phyloP scores from a whole-genome alignment of 371 early-diverging fungal species.

The Zopfochytrium polystomum region DNA sequence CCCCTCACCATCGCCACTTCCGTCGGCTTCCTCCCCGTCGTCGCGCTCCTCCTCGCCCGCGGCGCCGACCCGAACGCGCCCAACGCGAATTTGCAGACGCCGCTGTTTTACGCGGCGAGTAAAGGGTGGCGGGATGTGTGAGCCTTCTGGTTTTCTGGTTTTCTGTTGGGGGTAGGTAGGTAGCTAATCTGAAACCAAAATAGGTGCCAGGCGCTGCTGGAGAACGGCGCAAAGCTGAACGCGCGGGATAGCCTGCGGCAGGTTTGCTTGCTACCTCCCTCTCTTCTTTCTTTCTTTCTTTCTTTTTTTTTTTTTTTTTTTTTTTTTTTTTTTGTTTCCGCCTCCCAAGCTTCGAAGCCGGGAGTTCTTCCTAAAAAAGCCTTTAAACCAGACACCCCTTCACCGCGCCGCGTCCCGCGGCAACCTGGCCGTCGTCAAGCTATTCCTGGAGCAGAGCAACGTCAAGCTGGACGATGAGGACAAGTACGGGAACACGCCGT shows the following conservation, averaged over 20 bases:
- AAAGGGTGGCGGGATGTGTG: conserved; percentile 25
- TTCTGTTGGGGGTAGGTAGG: too few relatives aligned
- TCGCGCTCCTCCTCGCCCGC: too few relatives aligned
- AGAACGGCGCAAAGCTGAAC: conserved; percentile 14
- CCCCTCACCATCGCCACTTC: conserved; percentile 25
- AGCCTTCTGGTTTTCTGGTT: not conserved
- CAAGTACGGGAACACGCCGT: too few relatives aligned
- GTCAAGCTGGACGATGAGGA: conserved; percentile 21
- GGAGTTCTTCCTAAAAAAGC: not conserved
- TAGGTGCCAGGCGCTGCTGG: conserved; percentile 14
- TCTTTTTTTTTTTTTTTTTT: too few relatives aligned
- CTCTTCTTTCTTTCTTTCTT: too few relatives aligned
- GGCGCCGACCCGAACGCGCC: too few relatives aligned
- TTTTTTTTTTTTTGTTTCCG: too few relatives aligned
- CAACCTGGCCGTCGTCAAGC: too few relatives aligned
- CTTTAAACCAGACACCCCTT: conserved; percentile 14
- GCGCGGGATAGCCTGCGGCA: conserved; percentile 13
- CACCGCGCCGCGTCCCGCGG: conserved; percentile 18
- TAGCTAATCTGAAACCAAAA: too few relatives aligned
- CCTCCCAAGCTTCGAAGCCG: not conserved
- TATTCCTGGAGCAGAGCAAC: conserved; percentile 15
- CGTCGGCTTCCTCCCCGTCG: too few relatives aligned
- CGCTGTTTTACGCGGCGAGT: conserved; percentile 22
- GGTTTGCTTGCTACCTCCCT: conserved; percentile 2
- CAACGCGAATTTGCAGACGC: conserved; percentile 22